Evolutionary conservation across 495 filamentous ascomycete species (phyloP).

Genomic region (Penicillium antarcticum): DNA sequence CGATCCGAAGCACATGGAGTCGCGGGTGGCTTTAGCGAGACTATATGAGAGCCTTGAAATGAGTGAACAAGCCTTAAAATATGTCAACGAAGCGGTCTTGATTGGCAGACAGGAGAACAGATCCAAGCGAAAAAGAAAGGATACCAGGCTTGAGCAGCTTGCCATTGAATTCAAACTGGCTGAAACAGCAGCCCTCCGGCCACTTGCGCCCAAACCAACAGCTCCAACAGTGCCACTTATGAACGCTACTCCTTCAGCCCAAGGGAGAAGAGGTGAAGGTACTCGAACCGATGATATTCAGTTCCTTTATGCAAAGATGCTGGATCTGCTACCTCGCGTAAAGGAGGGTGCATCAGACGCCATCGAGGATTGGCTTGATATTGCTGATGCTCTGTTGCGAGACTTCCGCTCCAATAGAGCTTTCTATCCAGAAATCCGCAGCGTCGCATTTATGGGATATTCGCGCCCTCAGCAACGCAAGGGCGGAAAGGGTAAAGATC

Average conservation of each 20-base stretch:
- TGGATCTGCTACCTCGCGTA: slow-evolving; percentile 47
- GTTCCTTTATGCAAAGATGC: slow-evolving; percentile 54
- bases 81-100: slow-evolving; percentile 67
- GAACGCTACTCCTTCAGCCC: slow-evolving; percentile 12
- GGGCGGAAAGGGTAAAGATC: slow-evolving; percentile 29
- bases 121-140: slow-evolving; percentile 32
- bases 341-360: slow-evolving; percentile 51
- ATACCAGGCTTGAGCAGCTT: slow-evolving; percentile 42
- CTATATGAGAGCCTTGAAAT: slow-evolving; percentile 71
- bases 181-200: slow-evolving; percentile 12
- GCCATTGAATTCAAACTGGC: slow-evolving; percentile 36
- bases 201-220: slow-evolving; percentile 27
- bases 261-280: slow-evolving; percentile 31
- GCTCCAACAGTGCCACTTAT: slow-evolving; percentile 20
- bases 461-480: slow-evolving; percentile 45
- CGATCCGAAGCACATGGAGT: slow-evolving; percentile 65
- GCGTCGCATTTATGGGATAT: slow-evolving; percentile 66
- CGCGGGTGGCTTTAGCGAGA: slow-evolving; percentile 70
- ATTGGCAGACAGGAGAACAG: slow-evolving; percentile 48
- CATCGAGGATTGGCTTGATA: slow-evolving; percentile 66
- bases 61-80: slow-evolving; percentile 67
- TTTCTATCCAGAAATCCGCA: slow-evolving; percentile 75
- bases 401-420: slow-evolving; percentile 74
- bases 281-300: slow-evolving; percentile 50
- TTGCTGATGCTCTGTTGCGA: slow-evolving; percentile 69